Conservation (phyloP, 1,284 basidiomycete species). For the Cryptococcus floricola region DNA sequence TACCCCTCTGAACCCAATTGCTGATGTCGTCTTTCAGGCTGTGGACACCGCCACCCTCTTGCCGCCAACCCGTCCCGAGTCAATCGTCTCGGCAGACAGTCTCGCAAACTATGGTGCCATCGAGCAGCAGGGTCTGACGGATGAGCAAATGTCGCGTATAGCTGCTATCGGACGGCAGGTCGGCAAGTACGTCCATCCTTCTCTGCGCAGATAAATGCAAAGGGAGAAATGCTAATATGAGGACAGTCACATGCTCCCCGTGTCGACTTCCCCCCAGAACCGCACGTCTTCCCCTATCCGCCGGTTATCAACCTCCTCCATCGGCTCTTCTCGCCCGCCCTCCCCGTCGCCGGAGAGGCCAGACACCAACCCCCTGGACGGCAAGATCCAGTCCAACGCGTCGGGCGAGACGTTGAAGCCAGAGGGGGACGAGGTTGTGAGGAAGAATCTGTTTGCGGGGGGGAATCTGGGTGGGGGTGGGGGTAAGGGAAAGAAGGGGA, state of each 20-base stretch:
- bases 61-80: conserved; percentile 15
- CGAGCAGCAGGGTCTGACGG: conserved; percentile 14
- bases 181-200: neutral
- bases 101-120: conserved; percentile 8
- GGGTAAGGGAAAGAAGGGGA: conserved; percentile 7
- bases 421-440: conserved; percentile 10
- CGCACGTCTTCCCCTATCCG: conserved; percentile 1
- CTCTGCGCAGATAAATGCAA: neutral
- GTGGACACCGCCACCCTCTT: conserved; percentile 10
- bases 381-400: conserved; percentile 1
- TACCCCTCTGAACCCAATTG: too few species aligned
- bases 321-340: conserved; percentile 9
- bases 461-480: conserved; percentile 10
- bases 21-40: neutral
- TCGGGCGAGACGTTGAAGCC: neutral
- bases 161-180: conserved; percentile 13
- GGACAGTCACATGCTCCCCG: conserved; percentile 23
- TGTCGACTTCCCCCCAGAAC: conserved; percentile 5
- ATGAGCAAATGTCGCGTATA: conserved; percentile 17
- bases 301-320: conserved; percentile 2
- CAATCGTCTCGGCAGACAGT: conserved; percentile 19
- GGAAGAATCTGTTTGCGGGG: conserved; percentile 14
- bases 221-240: neutral
- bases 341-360: conserved; percentile 10
- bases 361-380: conserved; percentile 9